These are phyloP conservation scores for Holtermannia corniformis DNA, from an alignment of 768 basidiomycete genomes.

Conservation along the genomic window DNA sequence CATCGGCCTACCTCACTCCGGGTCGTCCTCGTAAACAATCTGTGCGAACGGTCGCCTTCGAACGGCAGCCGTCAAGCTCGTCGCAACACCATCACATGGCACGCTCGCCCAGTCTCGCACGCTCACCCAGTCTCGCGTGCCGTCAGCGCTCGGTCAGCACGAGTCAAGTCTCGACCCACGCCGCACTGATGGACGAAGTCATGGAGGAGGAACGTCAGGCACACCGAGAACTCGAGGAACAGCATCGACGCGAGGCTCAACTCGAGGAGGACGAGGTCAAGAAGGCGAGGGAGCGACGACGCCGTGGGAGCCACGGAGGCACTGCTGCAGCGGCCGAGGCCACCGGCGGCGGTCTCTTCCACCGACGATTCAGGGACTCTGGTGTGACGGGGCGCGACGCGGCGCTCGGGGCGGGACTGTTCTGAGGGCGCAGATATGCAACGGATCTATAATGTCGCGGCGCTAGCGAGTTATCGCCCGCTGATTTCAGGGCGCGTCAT, in stretches of 20 bases:
- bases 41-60: neutral
- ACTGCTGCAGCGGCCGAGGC: neutral
- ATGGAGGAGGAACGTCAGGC: constrained; percentile 18
- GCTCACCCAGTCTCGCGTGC: constrained; percentile 5
- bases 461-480: too few relatives aligned
- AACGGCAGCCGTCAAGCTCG: neutral
- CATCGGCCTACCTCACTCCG: neutral
- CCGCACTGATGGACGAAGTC: constrained; percentile 13
- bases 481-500: too few relatives aligned
- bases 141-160: constrained; percentile 3
- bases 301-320: neutral
- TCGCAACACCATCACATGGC: too few relatives aligned
- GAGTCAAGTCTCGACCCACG: constrained; percentile 4
- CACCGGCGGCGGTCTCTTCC: neutral
- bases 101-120: neutral
- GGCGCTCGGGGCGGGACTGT: neutral
- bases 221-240: neutral
- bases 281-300: constrained; percentile 4
- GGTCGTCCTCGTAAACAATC: neutral
- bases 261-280: constrained; percentile 10
- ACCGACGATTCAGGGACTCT: neutral
- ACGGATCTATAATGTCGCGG: neutral
- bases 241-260: neutral
- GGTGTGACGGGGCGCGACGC: too few relatives aligned
- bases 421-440: neutral